Base-by-base conservation (phyloP, 441 rosid species). In the Lepidium campestre region DNA sequence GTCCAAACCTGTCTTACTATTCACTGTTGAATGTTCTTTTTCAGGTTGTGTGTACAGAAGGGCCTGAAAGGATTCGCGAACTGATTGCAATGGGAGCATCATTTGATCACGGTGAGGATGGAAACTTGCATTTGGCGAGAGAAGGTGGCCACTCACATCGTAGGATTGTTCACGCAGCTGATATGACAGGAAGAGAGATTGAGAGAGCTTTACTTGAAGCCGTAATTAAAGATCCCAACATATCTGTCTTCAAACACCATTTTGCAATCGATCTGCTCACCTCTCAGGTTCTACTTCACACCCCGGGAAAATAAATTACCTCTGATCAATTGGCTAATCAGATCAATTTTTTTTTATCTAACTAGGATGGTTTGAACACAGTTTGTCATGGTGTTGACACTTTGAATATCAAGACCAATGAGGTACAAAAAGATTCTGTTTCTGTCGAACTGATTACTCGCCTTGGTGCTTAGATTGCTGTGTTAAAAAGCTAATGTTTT, bases 171-270 rank as follows among this genome's bases (percentile, higher is more conserved):
- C 99, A 94, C 70, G 93, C 99, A 39, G 96, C 99, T 46, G 99
- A 94, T 78, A 86, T 94, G 94, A 94, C 99, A 44, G 99, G 99
- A 73, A 83, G 92, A 73, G 99, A 94, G 86, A 94, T 94, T 32
- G 97, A 89, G 76, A 85, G 99, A 70, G 97, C 97, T 75, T 81
- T 94, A 36, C 79, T 94, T 18, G 82, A 88, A 72, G 97, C 97
- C 19, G 96, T 88, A 70, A 71, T 79, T 71, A 83, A 78, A 25
- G 93, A 91, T 79, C 93, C 91, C 57, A 85, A 85, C 65, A 94
- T 94, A 55, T 71, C 79, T 18, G 79, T 94, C 62, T 91, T 87
- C 78, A 79, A 94, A 67, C 93, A 94, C 72, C 97, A 91, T 70
- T 94, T 86, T 57, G 99, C 94, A 2, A 83, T 91, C 50, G 99